phyloP scores from a whole-genome alignment of 352 stramenopile genomes.

The Phytophthora tubulina region DNA sequence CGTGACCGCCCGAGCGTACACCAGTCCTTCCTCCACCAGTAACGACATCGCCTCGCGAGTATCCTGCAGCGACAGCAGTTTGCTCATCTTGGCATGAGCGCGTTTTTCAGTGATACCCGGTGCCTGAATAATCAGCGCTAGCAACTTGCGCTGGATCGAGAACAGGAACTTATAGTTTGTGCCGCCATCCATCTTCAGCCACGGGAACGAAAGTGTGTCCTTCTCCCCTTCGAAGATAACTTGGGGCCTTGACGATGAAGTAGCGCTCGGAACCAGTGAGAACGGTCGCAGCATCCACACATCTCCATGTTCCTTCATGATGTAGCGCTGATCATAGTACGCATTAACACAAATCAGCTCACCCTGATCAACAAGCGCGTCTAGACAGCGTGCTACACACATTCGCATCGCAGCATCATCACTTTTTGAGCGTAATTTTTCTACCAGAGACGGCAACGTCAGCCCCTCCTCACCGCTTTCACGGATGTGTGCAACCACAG shows the following conservation, averaged over 20 bases:
- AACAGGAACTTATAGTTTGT: constrained; percentile 83
- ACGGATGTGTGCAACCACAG: constrained; percentile 44
- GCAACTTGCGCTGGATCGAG: constrained; percentile 78
- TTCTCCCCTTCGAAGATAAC: constrained; percentile 83
- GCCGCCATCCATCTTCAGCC: constrained; percentile 85
- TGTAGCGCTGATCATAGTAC: constrained; percentile 74
- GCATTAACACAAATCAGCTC: constrained; percentile 72
- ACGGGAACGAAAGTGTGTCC: constrained; percentile 79
- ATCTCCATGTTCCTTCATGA: constrained; percentile 70
- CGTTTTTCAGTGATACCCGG: constrained; percentile 73
- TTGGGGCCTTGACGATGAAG: constrained; percentile 35
- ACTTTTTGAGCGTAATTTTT: constrained; percentile 21
- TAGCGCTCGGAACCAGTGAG: constrained; percentile 50
- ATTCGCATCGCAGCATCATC: constrained; percentile 15
- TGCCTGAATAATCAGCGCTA: constrained; percentile 60
- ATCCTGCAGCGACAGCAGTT: constrained; percentile 76
- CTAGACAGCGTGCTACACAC: constrained; percentile 44
- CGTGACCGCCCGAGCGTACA: constrained; percentile 64
- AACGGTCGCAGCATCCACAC: constrained; percentile 78
- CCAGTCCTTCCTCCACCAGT: constrained; percentile 75
- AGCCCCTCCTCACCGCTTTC: constrained; percentile 59
- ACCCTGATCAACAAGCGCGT: constrained; percentile 63
- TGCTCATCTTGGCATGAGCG: constrained; percentile 63
- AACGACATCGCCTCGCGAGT: constrained; percentile 73
- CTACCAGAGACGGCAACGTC: constrained; percentile 42